These are phyloP conservation scores for Prunus kanzakura DNA, from an alignment of 306 rosid species.

Conservation along the genomic window DNA sequence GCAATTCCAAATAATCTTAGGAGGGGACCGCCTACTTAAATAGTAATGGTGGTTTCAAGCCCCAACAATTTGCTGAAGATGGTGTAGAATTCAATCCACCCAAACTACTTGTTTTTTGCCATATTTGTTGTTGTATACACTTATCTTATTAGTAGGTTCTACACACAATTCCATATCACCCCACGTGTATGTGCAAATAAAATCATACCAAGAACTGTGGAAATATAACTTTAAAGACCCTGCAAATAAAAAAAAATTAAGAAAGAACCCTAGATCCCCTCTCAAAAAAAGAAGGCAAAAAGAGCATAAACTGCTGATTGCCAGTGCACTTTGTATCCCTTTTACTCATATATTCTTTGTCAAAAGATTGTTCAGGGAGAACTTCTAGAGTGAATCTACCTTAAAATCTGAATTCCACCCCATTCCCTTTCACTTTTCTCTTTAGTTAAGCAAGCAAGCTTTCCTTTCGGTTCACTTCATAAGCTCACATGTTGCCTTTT, in stretches of 20 bases:
- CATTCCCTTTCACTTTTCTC: conserved; percentile 13
- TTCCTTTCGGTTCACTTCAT: conserved; percentile 5
- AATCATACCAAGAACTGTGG: conserved; percentile 6
- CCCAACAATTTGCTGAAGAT: not conserved
- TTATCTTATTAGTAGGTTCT: not conserved
- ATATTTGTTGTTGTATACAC: not conserved
- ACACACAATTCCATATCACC: not conserved
- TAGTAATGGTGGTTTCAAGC: not conserved
- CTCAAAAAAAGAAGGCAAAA: not conserved
- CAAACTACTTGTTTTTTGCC: not conserved
- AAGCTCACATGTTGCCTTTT: not conserved
- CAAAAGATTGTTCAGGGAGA: conserved; percentile 21
- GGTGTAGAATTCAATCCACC: conserved; percentile 1
- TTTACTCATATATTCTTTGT: not conserved
- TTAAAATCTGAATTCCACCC: not conserved
- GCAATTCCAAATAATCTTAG: not conserved
- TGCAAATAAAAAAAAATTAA: not conserved
- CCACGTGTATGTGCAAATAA: not conserved
- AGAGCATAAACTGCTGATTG: not conserved
- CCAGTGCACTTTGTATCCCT: not conserved
- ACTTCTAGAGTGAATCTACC: conserved; percentile 2
- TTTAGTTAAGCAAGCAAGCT: not conserved
- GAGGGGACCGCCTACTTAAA: not conserved
- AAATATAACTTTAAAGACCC: not conserved
- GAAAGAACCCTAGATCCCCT: not conserved